Evolutionary conservation across 2,329 filamentous ascomycete species (phyloP).

Genomic region (Sporothrix curviconia): DNA sequence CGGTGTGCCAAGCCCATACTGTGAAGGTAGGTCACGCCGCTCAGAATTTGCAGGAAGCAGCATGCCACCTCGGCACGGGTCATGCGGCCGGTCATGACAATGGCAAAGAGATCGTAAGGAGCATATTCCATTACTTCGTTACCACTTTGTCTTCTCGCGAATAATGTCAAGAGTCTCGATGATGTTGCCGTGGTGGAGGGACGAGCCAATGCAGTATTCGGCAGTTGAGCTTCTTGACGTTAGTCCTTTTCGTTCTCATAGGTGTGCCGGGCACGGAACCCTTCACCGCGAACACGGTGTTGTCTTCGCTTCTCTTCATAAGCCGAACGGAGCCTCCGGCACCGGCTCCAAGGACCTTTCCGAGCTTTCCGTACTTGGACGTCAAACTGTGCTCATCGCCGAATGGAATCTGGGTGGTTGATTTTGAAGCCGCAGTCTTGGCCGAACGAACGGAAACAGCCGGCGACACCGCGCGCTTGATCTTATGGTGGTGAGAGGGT

Average conservation of each 20-base stretch:
- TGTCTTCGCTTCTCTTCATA: conserved; percentile 89
- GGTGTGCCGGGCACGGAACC: conserved; percentile 82
- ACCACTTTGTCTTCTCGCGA: conserved; percentile 90
- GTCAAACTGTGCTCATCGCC: conserved; percentile 86
- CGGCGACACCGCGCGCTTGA: conserved; percentile 61
- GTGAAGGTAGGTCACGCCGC: conserved; percentile 89
- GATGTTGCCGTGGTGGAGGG: conserved; percentile 93
- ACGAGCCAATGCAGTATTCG: conserved; percentile 96
- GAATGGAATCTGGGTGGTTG: conserved; percentile 68
- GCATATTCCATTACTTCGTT: conserved; percentile 99
- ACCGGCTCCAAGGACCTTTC: conserved; percentile 85
- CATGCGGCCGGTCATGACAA: conserved; percentile 99
- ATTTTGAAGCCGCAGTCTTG: conserved; percentile 42
- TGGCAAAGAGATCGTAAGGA: conserved; percentile 91
- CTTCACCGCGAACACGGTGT: conserved; percentile 93
- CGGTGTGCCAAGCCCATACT: conserved; percentile 91
- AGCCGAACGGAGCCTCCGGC: conserved; percentile 90
- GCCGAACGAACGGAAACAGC: conserved; percentile 47
- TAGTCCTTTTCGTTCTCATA: conserved; percentile 96
- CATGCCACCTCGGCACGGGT: conserved; percentile 82
- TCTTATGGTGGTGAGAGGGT: conserved; percentile 57
- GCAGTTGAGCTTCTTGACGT: conserved; percentile 95
- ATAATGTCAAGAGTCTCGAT: conserved; percentile 97
- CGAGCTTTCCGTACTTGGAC: conserved; percentile 92
- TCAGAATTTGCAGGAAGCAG: conserved; percentile 88